Evolutionary conservation across 768 basidiomycete genomes (phyloP).

Genomic region (Lactarius akahatsu): DNA sequence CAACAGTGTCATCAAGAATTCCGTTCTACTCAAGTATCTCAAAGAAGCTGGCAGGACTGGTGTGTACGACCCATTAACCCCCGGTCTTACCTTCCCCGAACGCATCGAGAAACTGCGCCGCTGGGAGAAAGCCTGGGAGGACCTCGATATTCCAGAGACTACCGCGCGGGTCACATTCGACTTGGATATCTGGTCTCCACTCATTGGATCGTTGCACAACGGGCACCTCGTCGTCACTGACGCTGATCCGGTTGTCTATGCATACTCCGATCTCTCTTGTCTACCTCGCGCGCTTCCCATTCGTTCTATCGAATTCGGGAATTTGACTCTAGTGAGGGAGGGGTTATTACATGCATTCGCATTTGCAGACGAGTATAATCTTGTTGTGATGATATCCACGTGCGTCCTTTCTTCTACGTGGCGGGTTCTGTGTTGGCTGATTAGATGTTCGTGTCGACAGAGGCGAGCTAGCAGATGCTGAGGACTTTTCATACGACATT

Average conservation of each 20-base stretch:
- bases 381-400: slow-evolving; percentile 20
- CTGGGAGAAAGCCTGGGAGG: slow-evolving; percentile 25
- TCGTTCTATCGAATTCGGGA: slow-evolving; percentile 18
- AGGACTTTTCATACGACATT: slow-evolving; percentile 12
- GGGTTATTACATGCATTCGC: slow-evolving; percentile 24
- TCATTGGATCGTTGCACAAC: slow-evolving; percentile 24
- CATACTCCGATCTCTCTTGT: slow-evolving; percentile 21
- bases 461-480: slow-evolving; percentile 3
- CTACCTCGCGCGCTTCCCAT: slow-evolving; percentile 11
- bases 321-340: slow-evolving; percentile 18
- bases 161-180: slow-evolving; percentile 22
- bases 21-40: slow-evolving; percentile 24
- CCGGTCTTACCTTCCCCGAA: slow-evolving; percentile 21
- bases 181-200: slow-evolving; percentile 24
- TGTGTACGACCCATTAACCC: slow-evolving; percentile 21
- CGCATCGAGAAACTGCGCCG: slow-evolving; percentile 21
- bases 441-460: neutral
- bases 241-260: slow-evolving; percentile 22
- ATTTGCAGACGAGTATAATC: slow-evolving; percentile 22
- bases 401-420: slow-evolving; percentile 5
- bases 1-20: slow-evolving; percentile 22
- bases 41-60: slow-evolving; percentile 24
- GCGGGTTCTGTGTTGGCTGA: neutral
- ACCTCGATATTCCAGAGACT: slow-evolving; percentile 22
- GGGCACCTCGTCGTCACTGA: slow-evolving; percentile 22